Base-by-base conservation (phyloP, 2,329 filamentous ascomycete species). In the Clonostachys byssicola region DNA sequence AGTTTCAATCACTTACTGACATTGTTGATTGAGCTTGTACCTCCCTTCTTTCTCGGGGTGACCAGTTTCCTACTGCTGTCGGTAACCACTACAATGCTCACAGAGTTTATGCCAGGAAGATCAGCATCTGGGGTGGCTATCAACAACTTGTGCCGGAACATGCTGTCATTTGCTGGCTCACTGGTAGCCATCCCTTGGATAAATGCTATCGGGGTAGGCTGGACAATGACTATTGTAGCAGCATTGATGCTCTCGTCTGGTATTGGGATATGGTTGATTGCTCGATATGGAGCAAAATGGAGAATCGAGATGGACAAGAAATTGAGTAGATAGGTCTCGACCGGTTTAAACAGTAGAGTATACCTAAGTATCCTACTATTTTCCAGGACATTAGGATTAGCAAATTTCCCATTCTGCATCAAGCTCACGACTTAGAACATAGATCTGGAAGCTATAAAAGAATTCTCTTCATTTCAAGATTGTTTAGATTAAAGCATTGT, bases 71-170 rank as follows among this genome's bases (percentile, higher is more conserved):
- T 12, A 34, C 35, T 40, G 30, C 16, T 71, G 68, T 66, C 81
- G 43, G 77, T 82, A 55, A 75, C 81, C 1, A 91, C 88, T 0
- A 94, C 89, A 0, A 91, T 94, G 86, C 71, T 94, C 54, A 92
- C 89, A 0, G 89, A 94, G 60, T 91, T 92, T 59, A 85, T 92
- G 74, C 87, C 87, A 13, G 76, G 80, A 40, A 75, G 78, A 52
- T 85, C 84, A 44, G 87, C 83, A 5, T 80, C 80, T 12, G 88
- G 88, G 2, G 86, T 92, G 4, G 89, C 89, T 1, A 72, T 92
- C 40, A 92, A 92, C 64, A 92, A 92, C 60, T 89, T 92, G 57
- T 74, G 89, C 45, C 73, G 89, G 43, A 94, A 92, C 56, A 88
- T 91, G 38, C 84, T 91, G 56, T 83, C 80, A 44, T 91, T 86